These are phyloP conservation scores for Inosperma sp. DNA, from an alignment of 768 basidiomycete species.

Conservation along the genomic window DNA sequence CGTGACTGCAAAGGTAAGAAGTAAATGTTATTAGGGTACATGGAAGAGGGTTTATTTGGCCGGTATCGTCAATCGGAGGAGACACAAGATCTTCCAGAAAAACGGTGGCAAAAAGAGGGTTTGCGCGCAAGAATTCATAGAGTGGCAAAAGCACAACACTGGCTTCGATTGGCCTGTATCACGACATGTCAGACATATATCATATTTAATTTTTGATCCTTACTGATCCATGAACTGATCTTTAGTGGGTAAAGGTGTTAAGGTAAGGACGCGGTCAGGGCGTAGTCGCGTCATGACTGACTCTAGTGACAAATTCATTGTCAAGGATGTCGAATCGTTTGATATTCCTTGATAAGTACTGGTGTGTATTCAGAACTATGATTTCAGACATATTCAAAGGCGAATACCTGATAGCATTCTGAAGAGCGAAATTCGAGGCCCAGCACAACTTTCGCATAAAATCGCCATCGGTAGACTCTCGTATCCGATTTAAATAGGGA, in stretches of 20 bases:
- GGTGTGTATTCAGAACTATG: background rate
- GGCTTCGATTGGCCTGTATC: conserved; percentile 63
- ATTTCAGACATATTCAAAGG: too few species aligned
- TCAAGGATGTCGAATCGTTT: conserved; percentile 47
- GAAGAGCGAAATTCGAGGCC: conserved; percentile 51
- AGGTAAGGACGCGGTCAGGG: conserved; percentile 49
- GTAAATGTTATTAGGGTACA: conserved; percentile 52
- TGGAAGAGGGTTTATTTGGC: conserved; percentile 33
- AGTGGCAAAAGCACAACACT: conserved; percentile 54
- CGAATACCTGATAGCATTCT: conserved; percentile 48
- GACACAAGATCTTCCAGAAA: conserved; percentile 35
- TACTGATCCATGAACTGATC: conserved; percentile 59
- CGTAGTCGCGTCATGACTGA: conserved; percentile 49
- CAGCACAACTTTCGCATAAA: conserved; percentile 56
- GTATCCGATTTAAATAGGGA: conserved; percentile 54
- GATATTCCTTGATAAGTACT: conserved; percentile 56
- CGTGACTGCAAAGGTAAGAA: conserved; percentile 65
- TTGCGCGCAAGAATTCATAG: conserved; percentile 56
- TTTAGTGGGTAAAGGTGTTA: conserved; percentile 41
- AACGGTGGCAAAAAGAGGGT: conserved; percentile 45
- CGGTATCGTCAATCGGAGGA: conserved; percentile 23
- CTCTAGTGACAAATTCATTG: conserved; percentile 46
- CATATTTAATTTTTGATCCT: conserved; percentile 20
- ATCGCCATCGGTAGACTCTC: conserved; percentile 42
- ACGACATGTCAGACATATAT: background rate